Evolutionary conservation across 805 yeast genomes (phyloP).

Genomic region (Pichia thaimueangensis): DNA sequence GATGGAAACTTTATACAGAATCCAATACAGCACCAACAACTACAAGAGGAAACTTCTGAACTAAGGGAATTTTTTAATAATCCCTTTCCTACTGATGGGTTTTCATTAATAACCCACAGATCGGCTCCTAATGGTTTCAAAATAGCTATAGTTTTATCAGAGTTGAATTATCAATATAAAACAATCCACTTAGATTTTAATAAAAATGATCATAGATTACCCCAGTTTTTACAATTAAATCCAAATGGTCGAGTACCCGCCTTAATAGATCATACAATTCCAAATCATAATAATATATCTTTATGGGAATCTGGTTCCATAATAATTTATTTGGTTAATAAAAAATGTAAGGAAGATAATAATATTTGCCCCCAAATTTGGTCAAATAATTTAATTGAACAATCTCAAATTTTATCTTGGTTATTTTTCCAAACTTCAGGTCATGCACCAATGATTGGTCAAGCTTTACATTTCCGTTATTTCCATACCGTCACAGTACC

Average conservation of each 20-base stretch:
- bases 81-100: constrained; percentile 69
- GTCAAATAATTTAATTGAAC: constrained; percentile 73
- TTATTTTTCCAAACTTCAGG: constrained; percentile 93
- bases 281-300: constrained; percentile 51
- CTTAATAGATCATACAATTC: constrained; percentile 72
- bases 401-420: constrained; percentile 83
- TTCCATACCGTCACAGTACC: constrained; percentile 84
- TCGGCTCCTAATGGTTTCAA: constrained; percentile 96
- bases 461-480: constrained; percentile 88
- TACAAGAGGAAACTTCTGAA: constrained; percentile 37
- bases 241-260: constrained; percentile 97
- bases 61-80: constrained; percentile 63
- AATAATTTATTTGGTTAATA: constrained; percentile 71
- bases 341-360: constrained; percentile 55
- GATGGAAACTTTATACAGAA: not conserved
- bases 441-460: constrained; percentile 98
- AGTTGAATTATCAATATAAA: constrained; percentile 69
- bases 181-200: constrained; percentile 84
- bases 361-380: constrained; percentile 64
- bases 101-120: constrained; percentile 72
- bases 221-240: constrained; percentile 87
- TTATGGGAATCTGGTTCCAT: constrained; percentile 97
- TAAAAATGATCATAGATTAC: constrained; percentile 86
- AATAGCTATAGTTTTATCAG: constrained; percentile 84
- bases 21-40: constrained; percentile 27